Evolutionary conservation across 2,329 filamentous ascomycete genomes (phyloP).

Genomic region (Sporothrix dimorphospora): DNA sequence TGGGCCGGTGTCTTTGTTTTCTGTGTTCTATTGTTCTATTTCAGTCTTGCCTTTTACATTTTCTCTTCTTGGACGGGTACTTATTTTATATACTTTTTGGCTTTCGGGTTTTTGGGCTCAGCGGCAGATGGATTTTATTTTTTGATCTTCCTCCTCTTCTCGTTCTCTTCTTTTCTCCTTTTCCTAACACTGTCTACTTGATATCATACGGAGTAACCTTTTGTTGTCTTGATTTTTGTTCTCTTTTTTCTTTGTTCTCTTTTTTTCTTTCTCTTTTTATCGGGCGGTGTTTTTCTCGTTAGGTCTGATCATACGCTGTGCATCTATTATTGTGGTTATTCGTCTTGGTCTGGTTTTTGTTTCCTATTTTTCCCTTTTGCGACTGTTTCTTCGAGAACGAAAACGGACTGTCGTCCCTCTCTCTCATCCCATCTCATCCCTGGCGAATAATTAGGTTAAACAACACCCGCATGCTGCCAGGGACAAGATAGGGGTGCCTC

Average conservation of each 20-base stretch:
- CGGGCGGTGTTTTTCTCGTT: neutral
- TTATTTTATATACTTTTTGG: neutral
- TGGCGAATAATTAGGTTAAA: neutral
- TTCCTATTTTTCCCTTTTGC: neutral
- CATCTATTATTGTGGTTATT: neutral
- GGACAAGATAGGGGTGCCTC: neutral
- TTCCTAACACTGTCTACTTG: conserved; percentile 16
- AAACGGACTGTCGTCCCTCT: neutral
- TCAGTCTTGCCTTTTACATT: neutral
- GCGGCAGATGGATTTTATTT: conserved; percentile 1
- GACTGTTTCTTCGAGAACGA: conserved; percentile 3
- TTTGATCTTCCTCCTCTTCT: neutral
- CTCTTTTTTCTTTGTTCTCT: neutral
- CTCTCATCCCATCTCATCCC: neutral
- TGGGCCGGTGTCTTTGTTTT: conserved; percentile 5
- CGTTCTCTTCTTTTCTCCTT: neutral
- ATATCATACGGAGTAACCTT: conserved; percentile 19
- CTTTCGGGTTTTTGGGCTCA: neutral
- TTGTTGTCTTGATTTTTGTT: no score
- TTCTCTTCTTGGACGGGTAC: conserved; percentile 2
- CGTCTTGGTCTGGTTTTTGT: neutral
- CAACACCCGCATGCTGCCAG: neutral
- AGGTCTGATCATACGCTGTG: conserved; percentile 13
- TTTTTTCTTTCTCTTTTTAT: neutral
- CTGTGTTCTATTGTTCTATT: neutral